A percentile compares a stretch with the other conserved stretches of the same genome.
These are phyloP conservation scores for Phytophthora pinifolia DNA, from an alignment of 352 stramenopile species.

Conservation along the genomic window DNA sequence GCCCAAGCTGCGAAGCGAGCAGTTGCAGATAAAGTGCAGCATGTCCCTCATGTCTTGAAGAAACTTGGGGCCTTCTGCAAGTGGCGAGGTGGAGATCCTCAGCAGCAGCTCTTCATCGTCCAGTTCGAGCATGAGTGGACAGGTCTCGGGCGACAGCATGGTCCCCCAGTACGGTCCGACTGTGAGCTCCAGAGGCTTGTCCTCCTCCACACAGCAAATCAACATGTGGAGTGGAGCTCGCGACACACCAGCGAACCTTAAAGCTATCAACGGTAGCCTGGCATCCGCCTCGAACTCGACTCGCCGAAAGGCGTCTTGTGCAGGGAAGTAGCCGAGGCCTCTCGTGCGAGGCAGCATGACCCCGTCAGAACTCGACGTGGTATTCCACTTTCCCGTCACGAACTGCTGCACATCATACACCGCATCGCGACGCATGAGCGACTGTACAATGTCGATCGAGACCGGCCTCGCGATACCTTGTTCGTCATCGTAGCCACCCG, in stretches of 20 bases:
- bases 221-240: slow-evolving; percentile 21
- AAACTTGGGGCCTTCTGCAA: slow-evolving; percentile 34
- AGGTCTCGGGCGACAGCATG: slow-evolving; percentile 19
- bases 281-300: slow-evolving; percentile 28
- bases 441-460: slow-evolving; percentile 22
- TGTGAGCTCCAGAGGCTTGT: slow-evolving; percentile 6
- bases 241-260: slow-evolving; percentile 26
- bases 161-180: slow-evolving; percentile 24
- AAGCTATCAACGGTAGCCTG: slow-evolving; percentile 17
- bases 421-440: slow-evolving; percentile 11
- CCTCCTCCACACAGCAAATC: slow-evolving; percentile 25
- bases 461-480: slow-evolving; percentile 20
- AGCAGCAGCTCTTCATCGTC: slow-evolving; percentile 22
- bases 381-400: slow-evolving; percentile 27
- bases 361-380: slow-evolving; percentile 8
- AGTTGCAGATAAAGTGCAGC: slow-evolving; percentile 25
- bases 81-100: slow-evolving; percentile 30
- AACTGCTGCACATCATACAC: slow-evolving; percentile 22
- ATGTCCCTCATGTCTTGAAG: slow-evolving; percentile 34
- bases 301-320: slow-evolving; percentile 14
- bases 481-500: slow-evolving; percentile 30
- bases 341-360: slow-evolving; percentile 15
- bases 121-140: slow-evolving; percentile 19
- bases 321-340: slow-evolving; percentile 31
- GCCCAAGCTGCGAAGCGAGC: slow-evolving; percentile 16